phyloP scores from a whole-genome alignment of 192 early-diverging fungal species.

The Backusella mclennaniae region DNA sequence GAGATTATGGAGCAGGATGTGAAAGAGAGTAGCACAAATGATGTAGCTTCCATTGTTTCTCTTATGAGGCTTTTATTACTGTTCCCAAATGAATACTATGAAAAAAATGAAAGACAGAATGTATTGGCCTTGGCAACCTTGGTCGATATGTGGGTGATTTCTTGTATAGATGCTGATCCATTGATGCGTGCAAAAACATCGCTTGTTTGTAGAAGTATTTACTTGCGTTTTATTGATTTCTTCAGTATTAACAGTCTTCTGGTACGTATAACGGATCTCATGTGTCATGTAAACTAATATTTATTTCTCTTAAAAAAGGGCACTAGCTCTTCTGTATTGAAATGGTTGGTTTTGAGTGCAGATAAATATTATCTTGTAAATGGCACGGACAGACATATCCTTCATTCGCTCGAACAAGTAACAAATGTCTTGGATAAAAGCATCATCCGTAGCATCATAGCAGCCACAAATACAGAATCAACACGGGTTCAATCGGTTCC shows the following conservation, averaged over 20 bases:
- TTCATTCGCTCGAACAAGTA: background rate
- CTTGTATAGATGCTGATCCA: slow-evolving; percentile 8
- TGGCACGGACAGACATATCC: background rate
- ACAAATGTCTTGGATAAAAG: background rate
- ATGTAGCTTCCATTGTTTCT: slow-evolving; percentile 13
- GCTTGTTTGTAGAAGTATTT: slow-evolving; percentile 36
- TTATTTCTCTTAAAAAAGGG: slow-evolving; percentile 1
- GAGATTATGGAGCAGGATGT: background rate
- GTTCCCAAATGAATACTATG: slow-evolving; percentile 50
- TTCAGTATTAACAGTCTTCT: slow-evolving; percentile 37
- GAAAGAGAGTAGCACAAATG: background rate
- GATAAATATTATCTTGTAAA: background rate
- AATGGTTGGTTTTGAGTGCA: slow-evolving; percentile 20
- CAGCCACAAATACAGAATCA: background rate
- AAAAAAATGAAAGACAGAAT: slow-evolving; percentile 41
- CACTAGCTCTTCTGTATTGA: slow-evolving; percentile 4
- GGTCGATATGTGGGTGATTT: slow-evolving; percentile 30
- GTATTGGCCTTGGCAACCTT: slow-evolving; percentile 34
- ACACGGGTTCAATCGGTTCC: background rate
- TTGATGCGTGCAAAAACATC: slow-evolving; percentile 25
- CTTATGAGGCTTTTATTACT: slow-evolving; percentile 41
- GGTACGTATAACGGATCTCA: slow-evolving; percentile 23
- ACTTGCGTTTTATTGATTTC: slow-evolving; percentile 34
- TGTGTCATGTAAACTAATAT: background rate
- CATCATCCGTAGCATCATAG: background rate